phyloP scores from a whole-genome alignment of 495 filamentous ascomycete genomes.

The Chaetomium fimeti region DNA sequence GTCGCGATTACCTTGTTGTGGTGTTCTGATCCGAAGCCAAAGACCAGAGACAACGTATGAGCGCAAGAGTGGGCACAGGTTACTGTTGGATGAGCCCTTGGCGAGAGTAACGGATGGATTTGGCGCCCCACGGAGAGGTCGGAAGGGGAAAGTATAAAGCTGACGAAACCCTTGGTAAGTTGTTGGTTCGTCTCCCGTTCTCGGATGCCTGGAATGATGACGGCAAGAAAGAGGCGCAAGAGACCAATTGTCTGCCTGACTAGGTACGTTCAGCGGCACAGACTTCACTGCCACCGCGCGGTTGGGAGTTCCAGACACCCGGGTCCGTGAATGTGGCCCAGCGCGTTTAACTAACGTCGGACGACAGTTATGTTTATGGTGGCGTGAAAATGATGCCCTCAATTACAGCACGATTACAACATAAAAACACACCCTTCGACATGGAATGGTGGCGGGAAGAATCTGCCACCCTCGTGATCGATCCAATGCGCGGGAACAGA shows the following conservation, averaged over 20 bases:
- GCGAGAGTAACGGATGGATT: background rate
- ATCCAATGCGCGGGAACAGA: conserved; percentile 1
- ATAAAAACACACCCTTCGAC: background rate
- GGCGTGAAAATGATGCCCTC: conserved; percentile 1
- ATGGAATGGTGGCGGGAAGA: background rate
- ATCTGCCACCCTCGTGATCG: conserved; percentile 21
- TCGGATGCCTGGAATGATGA: background rate
- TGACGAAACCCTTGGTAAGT: background rate
- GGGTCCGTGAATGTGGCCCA: conserved; percentile 10
- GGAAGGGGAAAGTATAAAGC: background rate
- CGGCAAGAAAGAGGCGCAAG: background rate
- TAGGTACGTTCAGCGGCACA: background rate
- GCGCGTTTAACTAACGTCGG: conserved; percentile 10
- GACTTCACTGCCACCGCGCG: conserved; percentile 15
- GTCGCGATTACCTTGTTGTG: background rate
- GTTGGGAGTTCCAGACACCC: background rate
- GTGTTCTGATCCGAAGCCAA: background rate
- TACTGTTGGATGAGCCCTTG: background rate
- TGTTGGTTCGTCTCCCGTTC: background rate
- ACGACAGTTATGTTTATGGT: background rate
- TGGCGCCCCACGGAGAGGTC: background rate
- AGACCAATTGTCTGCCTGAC: background rate
- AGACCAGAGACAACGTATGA: background rate
- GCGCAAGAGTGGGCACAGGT: background rate
- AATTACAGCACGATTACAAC: background rate